A percentile compares a stretch with the other conserved stretches of the same genome.
These are phyloP conservation scores for Russula vinacea DNA, from an alignment of 768 basidiomycete species.

Conservation along the genomic window DNA sequence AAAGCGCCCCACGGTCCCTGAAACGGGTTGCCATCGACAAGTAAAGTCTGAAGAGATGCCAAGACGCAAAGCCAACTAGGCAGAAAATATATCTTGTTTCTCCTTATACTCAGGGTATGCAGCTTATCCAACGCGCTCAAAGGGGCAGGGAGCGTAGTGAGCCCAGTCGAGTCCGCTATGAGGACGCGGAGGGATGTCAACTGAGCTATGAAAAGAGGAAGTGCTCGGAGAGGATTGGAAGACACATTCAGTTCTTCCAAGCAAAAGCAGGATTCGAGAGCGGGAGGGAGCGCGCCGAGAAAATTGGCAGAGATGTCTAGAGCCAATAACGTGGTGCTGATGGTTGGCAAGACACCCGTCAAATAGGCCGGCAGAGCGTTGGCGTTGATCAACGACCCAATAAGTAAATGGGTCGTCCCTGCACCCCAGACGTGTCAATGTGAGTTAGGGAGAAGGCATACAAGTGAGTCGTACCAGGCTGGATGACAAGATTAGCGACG, in stretches of 20 bases:
- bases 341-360: slow-evolving; percentile 62
- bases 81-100: slow-evolving; percentile 83
- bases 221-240: slow-evolving; percentile 83
- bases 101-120: slow-evolving; percentile 84
- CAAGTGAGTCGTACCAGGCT: slow-evolving; percentile 56
- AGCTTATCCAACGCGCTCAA: slow-evolving; percentile 72
- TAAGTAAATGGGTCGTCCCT: slow-evolving; percentile 93
- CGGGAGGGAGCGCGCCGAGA: slow-evolving; percentile 76
- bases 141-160: slow-evolving; percentile 70
- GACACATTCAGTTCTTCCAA: slow-evolving; percentile 94
- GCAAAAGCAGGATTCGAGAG: slow-evolving; percentile 71
- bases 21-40: slow-evolving; percentile 95
- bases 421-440: slow-evolving; percentile 12
- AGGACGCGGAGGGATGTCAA: slow-evolving; percentile 78
- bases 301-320: slow-evolving; percentile 92
- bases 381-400: slow-evolving; percentile 76
- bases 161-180: slow-evolving; percentile 88
- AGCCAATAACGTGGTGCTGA: slow-evolving; percentile 76
- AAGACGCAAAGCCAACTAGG: slow-evolving; percentile 95
- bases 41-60: slow-evolving; percentile 77
- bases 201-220: slow-evolving; percentile 84
- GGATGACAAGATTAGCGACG: slow-evolving; percentile 59
- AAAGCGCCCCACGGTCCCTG: slow-evolving; percentile 90
- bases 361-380: slow-evolving; percentile 78
- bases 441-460: not conserved